Percentiles rank a stretch among this genome's conserved stretches.
phyloP scores from a whole-genome alignment of 768 basidiomycete species.

The Macrolepiota albuminosa region DNA sequence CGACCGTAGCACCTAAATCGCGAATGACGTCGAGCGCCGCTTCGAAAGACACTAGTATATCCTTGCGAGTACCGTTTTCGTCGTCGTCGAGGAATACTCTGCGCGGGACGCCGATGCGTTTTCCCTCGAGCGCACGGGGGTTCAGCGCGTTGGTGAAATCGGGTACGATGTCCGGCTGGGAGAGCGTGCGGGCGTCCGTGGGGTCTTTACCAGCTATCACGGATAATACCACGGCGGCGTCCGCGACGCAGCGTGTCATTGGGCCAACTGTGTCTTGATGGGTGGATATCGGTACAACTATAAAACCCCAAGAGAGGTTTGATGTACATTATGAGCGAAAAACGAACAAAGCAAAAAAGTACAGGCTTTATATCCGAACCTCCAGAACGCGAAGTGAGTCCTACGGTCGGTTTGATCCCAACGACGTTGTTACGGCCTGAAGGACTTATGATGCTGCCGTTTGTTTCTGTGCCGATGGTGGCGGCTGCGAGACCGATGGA shows the following conservation, averaged over 20 bases:
- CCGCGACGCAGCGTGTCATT: constrained; percentile 46
- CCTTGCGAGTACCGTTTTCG: constrained; percentile 27
- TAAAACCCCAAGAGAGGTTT: background rate
- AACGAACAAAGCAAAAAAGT: background rate
- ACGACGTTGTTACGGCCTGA: constrained; percentile 48
- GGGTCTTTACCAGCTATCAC: constrained; percentile 51
- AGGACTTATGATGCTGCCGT: constrained; percentile 52
- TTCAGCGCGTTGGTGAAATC: constrained; percentile 51
- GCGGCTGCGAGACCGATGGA: constrained; percentile 48
- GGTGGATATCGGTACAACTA: constrained; percentile 51
- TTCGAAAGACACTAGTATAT: constrained; percentile 34
- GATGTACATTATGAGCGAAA: background rate
- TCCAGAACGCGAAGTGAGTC: constrained; percentile 54
- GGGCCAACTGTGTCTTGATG: constrained; percentile 60
- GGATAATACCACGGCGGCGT: constrained; percentile 50
- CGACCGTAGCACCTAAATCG: constrained; percentile 42
- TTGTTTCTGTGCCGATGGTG: constrained; percentile 44
- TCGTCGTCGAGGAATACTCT: constrained; percentile 27
- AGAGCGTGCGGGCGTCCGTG: constrained; percentile 48
- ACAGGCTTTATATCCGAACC: constrained; percentile 25
- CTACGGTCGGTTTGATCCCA: constrained; percentile 58
- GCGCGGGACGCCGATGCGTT: constrained; percentile 51
- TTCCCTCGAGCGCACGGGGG: constrained; percentile 41
- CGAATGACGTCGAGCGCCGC: constrained; percentile 31
- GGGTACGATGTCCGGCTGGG: constrained; percentile 47